Percentiles rank a stretch among this genome's conserved stretches.
Conservation (phyloP, 768 basidiomycete species). For the Coprinellus micaceus region DNA sequence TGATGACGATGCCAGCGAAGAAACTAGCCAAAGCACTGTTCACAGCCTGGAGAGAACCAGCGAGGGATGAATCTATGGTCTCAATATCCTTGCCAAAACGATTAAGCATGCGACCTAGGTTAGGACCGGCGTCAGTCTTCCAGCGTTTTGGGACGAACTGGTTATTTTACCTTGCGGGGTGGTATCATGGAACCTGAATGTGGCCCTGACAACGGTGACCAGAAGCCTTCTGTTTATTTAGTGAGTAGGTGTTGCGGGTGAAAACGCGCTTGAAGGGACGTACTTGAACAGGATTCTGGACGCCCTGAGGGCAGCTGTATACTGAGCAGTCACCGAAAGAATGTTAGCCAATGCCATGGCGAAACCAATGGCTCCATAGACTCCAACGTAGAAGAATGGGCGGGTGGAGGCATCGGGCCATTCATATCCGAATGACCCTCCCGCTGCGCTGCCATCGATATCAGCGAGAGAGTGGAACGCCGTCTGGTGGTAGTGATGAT, state of each 20-base stretch:
- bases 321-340: conserved; percentile 48
- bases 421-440: conserved; percentile 24
- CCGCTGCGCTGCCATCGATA: conserved; percentile 10
- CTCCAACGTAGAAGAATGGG: conserved; percentile 67
- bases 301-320: conserved; percentile 54
- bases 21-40: conserved; percentile 77
- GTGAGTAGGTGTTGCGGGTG: background rate
- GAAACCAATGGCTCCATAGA: conserved; percentile 63
- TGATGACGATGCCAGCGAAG: conserved; percentile 68
- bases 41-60: conserved; percentile 66
- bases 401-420: conserved; percentile 53
- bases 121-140: conserved; percentile 5
- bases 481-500: conserved; percentile 24
- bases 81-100: conserved; percentile 86
- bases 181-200: conserved; percentile 82
- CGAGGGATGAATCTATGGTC: conserved; percentile 75
- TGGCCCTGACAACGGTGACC: conserved; percentile 69
- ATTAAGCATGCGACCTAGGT: conserved; percentile 73
- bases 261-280: conserved; percentile 25
- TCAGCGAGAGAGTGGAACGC: conserved; percentile 20
- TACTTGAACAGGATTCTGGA: conserved; percentile 42
- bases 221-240: conserved; percentile 45
- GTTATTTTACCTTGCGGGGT: conserved; percentile 63
- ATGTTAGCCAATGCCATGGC: conserved; percentile 44
- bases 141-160: background rate